phyloP scores from a whole-genome alignment of 2,329 filamentous ascomycete genomes.

The Thelonectria discophora region DNA sequence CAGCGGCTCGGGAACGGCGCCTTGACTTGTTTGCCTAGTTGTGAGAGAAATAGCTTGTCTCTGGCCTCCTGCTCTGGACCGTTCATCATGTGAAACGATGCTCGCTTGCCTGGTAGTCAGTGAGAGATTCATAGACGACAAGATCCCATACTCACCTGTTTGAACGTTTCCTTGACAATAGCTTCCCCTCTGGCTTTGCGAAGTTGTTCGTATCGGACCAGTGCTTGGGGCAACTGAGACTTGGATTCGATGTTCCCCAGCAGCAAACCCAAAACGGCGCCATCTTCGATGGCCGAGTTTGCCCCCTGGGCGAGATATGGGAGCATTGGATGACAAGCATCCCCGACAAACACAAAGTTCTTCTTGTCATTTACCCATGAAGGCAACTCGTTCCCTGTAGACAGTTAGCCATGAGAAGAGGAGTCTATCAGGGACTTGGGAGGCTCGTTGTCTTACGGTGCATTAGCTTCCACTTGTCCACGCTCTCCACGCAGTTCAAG shows the following conservation, averaged over 20 bases:
- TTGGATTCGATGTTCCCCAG: constrained; percentile 59
- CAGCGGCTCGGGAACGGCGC: constrained; percentile 65
- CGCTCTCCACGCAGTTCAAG: constrained; percentile 60
- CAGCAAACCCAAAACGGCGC: constrained; percentile 68
- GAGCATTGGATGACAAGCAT: constrained; percentile 71
- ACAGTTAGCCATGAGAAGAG: background rate
- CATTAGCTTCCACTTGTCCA: constrained; percentile 77
- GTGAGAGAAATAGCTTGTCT: constrained; percentile 65
- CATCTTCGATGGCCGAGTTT: constrained; percentile 74
- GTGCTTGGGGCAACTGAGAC: constrained; percentile 55
- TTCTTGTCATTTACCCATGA: constrained; percentile 63
- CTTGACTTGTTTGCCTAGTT: constrained; percentile 59
- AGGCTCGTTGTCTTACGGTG: constrained; percentile 47
- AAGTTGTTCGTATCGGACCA: constrained; percentile 56
- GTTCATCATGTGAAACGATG: constrained; percentile 62
- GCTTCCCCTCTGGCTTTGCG: constrained; percentile 59
- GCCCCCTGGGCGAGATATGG: constrained; percentile 72
- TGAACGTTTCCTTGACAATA: constrained; percentile 71
- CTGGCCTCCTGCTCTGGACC: constrained; percentile 66
- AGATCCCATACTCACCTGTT: constrained; percentile 38
- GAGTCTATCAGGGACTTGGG: constrained; percentile 18
- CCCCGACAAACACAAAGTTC: constrained; percentile 64
- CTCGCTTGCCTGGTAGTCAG: constrained; percentile 47
- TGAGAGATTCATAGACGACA: background rate
- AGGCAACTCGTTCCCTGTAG: constrained; percentile 57